A percentile compares a stretch with the other conserved stretches of the same genome.
These are phyloP conservation scores for Lentithecium fluviatile DNA, from an alignment of 495 filamentous ascomycete species.

Conservation along the genomic window DNA sequence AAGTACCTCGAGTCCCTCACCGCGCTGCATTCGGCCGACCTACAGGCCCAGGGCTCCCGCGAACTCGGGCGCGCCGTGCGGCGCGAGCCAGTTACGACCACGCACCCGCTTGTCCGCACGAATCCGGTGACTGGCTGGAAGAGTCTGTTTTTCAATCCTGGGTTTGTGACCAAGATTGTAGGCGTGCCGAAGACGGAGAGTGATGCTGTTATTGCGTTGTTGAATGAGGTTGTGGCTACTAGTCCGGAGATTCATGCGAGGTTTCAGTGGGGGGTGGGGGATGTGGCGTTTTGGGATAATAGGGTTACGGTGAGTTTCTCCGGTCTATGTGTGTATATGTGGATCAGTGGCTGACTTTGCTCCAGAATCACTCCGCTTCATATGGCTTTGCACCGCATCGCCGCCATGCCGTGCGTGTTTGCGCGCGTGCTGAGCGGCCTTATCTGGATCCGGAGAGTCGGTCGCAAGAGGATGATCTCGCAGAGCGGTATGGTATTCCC, in stretches of 20 bases:
- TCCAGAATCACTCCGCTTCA: constrained; percentile 59
- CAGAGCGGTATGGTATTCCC: constrained; percentile 51
- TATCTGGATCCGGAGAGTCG: constrained; percentile 52
- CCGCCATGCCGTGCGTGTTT: constrained; percentile 62
- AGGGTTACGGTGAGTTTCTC: constrained; percentile 53
- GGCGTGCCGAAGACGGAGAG: constrained; percentile 70
- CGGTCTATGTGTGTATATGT: not conserved
- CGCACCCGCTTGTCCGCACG: constrained; percentile 70
- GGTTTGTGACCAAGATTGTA: constrained; percentile 74
- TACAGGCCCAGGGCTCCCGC: constrained; percentile 65
- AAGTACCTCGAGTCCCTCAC: constrained; percentile 68
- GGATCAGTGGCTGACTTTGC: constrained; percentile 1
- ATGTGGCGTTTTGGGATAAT: constrained; percentile 78
- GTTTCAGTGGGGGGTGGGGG: constrained; percentile 68
- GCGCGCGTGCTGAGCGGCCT: constrained; percentile 58
- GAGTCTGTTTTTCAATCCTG: constrained; percentile 75
- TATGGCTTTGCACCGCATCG: constrained; percentile 64
- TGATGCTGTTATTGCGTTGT: constrained; percentile 62
- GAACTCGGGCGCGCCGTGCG: constrained; percentile 63
- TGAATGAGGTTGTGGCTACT: constrained; percentile 63
- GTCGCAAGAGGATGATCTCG: constrained; percentile 61
- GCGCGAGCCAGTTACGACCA: constrained; percentile 61
- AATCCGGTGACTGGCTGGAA: constrained; percentile 79
- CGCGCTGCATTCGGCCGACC: constrained; percentile 68
- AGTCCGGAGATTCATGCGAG: constrained; percentile 68